Conservation (phyloP, 2,329 filamentous ascomycete genomes). For the Pestalotiopsis fici region DNA sequence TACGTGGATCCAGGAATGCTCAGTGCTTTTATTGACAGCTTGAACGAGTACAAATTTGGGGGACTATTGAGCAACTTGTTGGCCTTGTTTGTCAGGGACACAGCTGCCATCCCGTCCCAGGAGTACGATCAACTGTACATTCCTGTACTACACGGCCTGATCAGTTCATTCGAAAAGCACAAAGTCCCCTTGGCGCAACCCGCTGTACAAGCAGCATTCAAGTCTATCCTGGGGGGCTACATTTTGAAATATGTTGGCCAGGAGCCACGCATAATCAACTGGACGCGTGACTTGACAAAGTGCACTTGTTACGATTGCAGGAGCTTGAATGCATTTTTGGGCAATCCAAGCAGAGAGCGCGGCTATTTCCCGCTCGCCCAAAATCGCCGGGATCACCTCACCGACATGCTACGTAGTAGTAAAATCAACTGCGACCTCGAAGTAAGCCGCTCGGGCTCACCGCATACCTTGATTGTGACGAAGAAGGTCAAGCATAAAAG, state of each 20-base stretch:
- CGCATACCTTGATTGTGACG: background rate
- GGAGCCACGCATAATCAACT: background rate
- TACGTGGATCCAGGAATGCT: background rate
- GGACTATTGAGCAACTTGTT: background rate
- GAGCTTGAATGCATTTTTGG: background rate
- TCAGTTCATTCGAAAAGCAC: background rate
- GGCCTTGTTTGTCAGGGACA: background rate
- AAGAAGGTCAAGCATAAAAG: background rate
- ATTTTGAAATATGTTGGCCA: background rate
- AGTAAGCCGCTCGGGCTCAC: background rate
- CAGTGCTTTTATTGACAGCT: background rate
- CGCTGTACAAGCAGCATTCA: background rate
- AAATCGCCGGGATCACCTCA: background rate
- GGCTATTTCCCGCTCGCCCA: background rate
- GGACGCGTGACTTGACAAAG: background rate
- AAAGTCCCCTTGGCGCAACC: background rate
- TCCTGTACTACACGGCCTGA: background rate
- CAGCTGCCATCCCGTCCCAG: background rate
- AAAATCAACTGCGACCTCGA: background rate
- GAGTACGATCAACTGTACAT: background rate
- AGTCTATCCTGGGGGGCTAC: background rate
- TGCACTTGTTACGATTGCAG: background rate
- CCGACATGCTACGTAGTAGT: no score
- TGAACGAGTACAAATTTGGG: background rate
- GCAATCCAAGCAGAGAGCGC: background rate